Base-by-base conservation (phyloP, 805 yeast genomes). In the Debaryomyces prosopidis region DNA sequence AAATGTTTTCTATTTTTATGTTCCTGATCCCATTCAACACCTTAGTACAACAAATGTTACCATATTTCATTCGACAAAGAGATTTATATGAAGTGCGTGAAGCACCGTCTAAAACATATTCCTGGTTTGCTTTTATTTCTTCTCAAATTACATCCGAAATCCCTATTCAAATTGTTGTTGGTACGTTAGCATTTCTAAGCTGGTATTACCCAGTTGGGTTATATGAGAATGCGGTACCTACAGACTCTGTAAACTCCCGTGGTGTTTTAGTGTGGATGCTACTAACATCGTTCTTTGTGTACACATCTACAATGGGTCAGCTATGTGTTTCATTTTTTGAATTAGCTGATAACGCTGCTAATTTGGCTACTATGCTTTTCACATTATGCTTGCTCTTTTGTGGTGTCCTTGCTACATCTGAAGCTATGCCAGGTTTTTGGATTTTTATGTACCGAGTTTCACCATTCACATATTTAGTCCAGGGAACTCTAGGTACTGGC, bases 1-100 rank as follows among this genome's bases (percentile, higher is more conserved):
- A 85, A 69, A 82, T 87, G 89, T 80, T 85, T 55, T 73, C 90
- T 2, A 58, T 85, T 36, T 87, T 87, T 69, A 84, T 85, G 89
- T 77, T 82, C 56, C 59, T 80, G 34, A 73, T 80, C 53, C 69
- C 77, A 40, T 73, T 81, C 66, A 75, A 75, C 51, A 81, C 86
- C 18, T 57, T 82, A 54, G 59, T 82, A 40, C 80, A 82, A 51
- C 90, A 85, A 62, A 73, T 79, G 67, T 64, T 84, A 51, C 89
- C 90, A 15, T 62, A 52, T 42, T 63, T 50, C 59, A 78, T 81
- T 32, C 51, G 66, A 28, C 89, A 82, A 60, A 77, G 91, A 67
- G 78, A 78, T 52, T 63, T 85, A 33, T 85, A 84, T 54, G 90
- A 85, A 60, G 86, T 79, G 28, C 78, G 90, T 62, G 90, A 85